A percentile compares a stretch with the other conserved stretches of the same genome.
Evolutionary conservation across 805 yeast genomes (phyloP).

Genomic region (Candida silvicultrix): DNA sequence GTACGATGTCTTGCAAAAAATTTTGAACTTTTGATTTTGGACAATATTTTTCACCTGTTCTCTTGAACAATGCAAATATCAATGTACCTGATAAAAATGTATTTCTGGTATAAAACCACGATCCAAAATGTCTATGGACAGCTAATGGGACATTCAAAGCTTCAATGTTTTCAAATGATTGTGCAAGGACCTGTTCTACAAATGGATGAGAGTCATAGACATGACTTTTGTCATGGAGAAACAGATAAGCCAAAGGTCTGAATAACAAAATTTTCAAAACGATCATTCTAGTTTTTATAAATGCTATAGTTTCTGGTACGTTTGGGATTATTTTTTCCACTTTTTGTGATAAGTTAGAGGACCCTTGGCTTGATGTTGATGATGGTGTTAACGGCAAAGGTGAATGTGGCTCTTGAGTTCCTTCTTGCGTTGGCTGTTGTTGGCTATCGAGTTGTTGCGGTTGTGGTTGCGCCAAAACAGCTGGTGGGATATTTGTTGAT

Average conservation of each 20-base stretch:
- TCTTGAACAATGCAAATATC: slow-evolving; percentile 8
- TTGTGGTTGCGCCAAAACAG: neutral
- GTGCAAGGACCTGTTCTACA: slow-evolving; percentile 11
- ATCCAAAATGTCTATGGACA: slow-evolving; percentile 20
- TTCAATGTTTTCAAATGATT: slow-evolving; percentile 13
- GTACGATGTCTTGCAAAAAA: slow-evolving; percentile 3
- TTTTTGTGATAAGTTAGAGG: slow-evolving; percentile 7
- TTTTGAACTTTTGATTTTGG: slow-evolving; percentile 5
- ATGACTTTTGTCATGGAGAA: slow-evolving; percentile 11
- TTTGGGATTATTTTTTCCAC: slow-evolving; percentile 4
- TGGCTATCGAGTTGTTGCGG: neutral
- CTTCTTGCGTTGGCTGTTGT: neutral
- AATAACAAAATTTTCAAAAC: slow-evolving; percentile 13
- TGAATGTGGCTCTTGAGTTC: neutral
- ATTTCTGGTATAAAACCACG: slow-evolving; percentile 20
- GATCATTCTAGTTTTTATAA: slow-evolving; percentile 17
- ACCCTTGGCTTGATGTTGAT: slow-evolving; percentile 4
- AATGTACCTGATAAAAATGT: slow-evolving; percentile 6
- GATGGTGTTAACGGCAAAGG: neutral
- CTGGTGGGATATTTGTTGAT: neutral
- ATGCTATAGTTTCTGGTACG: slow-evolving; percentile 16
- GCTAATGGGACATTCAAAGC: slow-evolving; percentile 16
- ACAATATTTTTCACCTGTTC: slow-evolving; percentile 6
- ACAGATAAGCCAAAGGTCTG: slow-evolving; percentile 15
- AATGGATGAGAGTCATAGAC: slow-evolving; percentile 5